Base-by-base conservation (phyloP, 768 basidiomycete species). In the Lactifluus pinguis region DNA sequence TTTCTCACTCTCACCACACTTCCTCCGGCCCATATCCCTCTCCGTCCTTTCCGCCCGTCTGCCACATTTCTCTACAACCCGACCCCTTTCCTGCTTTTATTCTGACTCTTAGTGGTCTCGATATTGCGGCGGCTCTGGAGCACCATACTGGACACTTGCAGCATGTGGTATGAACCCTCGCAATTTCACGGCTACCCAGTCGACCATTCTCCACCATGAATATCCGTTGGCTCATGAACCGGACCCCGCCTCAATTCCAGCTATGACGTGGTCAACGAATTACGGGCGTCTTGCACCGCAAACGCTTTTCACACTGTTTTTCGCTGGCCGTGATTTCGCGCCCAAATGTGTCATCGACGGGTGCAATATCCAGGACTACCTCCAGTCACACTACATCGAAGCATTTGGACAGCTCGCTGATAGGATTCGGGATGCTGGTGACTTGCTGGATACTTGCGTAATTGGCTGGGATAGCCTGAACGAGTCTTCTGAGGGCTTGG, bases 391-490 rank as follows among this genome's bases (percentile, higher is more conserved):
- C 67, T 93, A 79, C 69, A 83, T 89, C 62, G 79, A 77, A 15
- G 92, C 94, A 0, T 82, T 89, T 65, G 88, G 84, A 3, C 75
- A 76, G 44, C 79, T 97, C 30, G 92, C 89, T 0, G 86, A 92
- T 70, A 78, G 81, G 39, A 85, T 97, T 54, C 75, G 78, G 6
- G 84, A 83, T n/a, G 85, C 84, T 0, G 88, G 87, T 0, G 86
- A 82, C 38, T 72, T 98, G 41, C 70, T 90, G 21, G 94, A 98
- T 34, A 83, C 84, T 44, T 94, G 92, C 65, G 81, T 99, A 11
- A 86, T 98, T 51, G 97, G 97, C 0, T 98, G 95, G 97, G 97
- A 99, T 70, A 87, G 85, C 66, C 75, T 98, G 72, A 98, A 99
- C 71, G 97, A 99, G 72, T 95, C 97, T 0, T 84, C 84, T 41